These are phyloP conservation scores for Pseudonectria foliicola DNA, from an alignment of 2,329 filamentous ascomycete genomes.

Conservation along the genomic window DNA sequence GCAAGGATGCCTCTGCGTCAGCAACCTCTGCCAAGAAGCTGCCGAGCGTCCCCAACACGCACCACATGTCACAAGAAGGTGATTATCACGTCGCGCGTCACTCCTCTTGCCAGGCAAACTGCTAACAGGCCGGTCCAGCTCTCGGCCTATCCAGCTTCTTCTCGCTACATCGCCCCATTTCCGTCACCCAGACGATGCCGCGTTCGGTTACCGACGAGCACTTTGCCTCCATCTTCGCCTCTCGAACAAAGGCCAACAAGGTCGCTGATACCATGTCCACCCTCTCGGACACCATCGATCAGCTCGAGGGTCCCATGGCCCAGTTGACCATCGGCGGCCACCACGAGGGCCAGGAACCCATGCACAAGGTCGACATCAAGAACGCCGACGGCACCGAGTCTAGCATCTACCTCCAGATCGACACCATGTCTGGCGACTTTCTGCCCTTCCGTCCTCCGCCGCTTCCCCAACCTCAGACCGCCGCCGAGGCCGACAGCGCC, in stretches of 20 bases:
- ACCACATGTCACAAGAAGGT: constrained; percentile 64
- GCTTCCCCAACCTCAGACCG: constrained; percentile 55
- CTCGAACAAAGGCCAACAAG: constrained; percentile 42
- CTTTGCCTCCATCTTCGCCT: constrained; percentile 78
- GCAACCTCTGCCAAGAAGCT: constrained; percentile 48
- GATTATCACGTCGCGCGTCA: constrained; percentile 17
- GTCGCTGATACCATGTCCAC: constrained; percentile 61
- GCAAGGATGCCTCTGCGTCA: constrained; percentile 40
- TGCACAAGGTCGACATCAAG: constrained; percentile 45
- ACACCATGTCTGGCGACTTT: constrained; percentile 63
- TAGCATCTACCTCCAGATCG: constrained; percentile 58
- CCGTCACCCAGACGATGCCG: constrained; percentile 74
- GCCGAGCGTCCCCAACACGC: constrained; percentile 68
- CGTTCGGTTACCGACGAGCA: constrained; percentile 62
- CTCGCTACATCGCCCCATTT: constrained; percentile 90
- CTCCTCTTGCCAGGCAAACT: background rate
- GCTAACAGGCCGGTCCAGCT: constrained; percentile 45
- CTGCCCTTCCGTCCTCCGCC: constrained; percentile 83
- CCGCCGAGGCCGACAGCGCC: constrained; percentile 30
- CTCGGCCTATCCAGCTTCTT: constrained; percentile 89
- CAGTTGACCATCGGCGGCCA: constrained; percentile 41
- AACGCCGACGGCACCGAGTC: constrained; percentile 50
- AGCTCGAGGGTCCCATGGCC: constrained; percentile 52
- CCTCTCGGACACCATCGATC: constrained; percentile 51
- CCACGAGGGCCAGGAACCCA: constrained; percentile 36